Base-by-base conservation (phyloP, 2,329 filamentous ascomycete species). In the Plenodomus lindquistii region DNA sequence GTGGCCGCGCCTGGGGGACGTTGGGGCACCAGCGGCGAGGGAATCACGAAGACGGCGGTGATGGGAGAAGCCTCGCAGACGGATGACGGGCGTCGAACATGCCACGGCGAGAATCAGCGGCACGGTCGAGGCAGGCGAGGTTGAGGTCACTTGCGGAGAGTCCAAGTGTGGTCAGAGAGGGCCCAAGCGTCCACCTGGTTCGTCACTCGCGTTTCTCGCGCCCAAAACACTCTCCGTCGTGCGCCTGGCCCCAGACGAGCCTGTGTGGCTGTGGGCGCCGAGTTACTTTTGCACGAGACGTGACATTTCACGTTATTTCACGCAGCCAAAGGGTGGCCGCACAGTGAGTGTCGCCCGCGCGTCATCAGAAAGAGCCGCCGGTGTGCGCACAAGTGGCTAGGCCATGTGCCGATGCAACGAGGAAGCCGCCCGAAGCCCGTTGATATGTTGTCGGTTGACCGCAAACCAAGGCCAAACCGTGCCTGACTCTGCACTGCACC, bases 381-480 rank as follows among this genome's bases (percentile, higher is more conserved):
- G 55, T 39, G 49, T 44, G 40, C 46, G 52, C 45, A 46, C 44
- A 50, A 52, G 54, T 50, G 54, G 52, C 60, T 50, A 57, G 57
- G 50, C 59, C 50, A 19, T 46, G 27, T 31, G 6, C 27, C 6
- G 4, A 31, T 31, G 43, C 53, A 58, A 61, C 50, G 36, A 49
- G 40, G 39, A 52, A 50, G 51, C 48, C 56, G 58, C 58, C 53
- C 60, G 45, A 56, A 51, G 52, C 59, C 59, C 57, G 49, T 60
- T 62, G 55, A 60, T 62, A 59, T 57, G 49, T 52, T 51, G 50
- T 46, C 48, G 40, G 54, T 55, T 48, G 54, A 53, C 57, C 59
- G 53, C 50, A 40, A 47, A 31, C 48, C 37, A 47, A 45, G 39
- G 43, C 42, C 31, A 50, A 35, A 45, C 38, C 40, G 11, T 20